Evolutionary conservation across 345 rosid genomes (phyloP).

Genomic region (Camelina hispida): DNA sequence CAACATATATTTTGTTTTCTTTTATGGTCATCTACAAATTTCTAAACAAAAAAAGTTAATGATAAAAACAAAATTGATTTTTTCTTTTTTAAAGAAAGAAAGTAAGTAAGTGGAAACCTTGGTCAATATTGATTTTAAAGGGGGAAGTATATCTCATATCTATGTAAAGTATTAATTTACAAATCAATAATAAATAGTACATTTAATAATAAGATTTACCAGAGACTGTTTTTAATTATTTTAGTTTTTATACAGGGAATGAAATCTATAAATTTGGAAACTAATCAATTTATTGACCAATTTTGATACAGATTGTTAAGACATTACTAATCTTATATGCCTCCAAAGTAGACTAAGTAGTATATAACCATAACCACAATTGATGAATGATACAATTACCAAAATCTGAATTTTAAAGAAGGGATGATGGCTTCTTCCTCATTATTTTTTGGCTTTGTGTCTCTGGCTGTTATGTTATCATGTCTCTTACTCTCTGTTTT

Average conservation of each 20-base stretch:
- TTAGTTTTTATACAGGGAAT: neutral
- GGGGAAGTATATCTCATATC: too few species aligned
- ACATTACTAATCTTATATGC: neutral
- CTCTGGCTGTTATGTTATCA: neutral
- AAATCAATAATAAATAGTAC: too few species aligned
- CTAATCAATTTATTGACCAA: neutral
- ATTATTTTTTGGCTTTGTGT: neutral
- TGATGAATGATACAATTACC: neutral
- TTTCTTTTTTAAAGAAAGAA: too few species aligned
- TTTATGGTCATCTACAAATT: too few species aligned
- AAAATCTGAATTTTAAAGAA: slow-evolving; percentile 9
- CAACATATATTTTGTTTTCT: too few species aligned
- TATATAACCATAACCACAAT: slow-evolving; percentile 9
- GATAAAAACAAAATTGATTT: too few species aligned
- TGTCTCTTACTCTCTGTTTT: neutral
- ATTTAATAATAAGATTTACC: too few species aligned
- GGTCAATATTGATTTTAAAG: too few species aligned
- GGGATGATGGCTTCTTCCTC: neutral
- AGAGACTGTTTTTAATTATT: neutral
- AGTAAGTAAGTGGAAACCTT: too few species aligned
- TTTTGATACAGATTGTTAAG: neutral
- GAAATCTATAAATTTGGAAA: neutral
- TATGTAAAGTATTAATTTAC: too few species aligned
- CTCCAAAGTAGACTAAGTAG: neutral
- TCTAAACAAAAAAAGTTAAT: too few species aligned